These are phyloP conservation scores for Blastobotrys parvus DNA, from an alignment of 805 yeast genomes.

Conservation along the genomic window DNA sequence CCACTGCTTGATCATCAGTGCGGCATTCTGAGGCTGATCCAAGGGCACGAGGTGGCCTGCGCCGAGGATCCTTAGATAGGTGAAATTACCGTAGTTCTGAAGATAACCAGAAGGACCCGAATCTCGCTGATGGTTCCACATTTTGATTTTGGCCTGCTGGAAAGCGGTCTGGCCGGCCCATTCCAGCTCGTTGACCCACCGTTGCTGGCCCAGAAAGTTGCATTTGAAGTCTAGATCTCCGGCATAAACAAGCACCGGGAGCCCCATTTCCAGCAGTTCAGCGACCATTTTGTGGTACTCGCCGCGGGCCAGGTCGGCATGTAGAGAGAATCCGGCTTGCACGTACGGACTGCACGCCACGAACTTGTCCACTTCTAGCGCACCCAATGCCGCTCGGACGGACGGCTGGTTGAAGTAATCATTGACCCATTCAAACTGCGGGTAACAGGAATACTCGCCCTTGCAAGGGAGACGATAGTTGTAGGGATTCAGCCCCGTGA, in stretches of 20 bases:
- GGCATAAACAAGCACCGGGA: conserved; percentile 75
- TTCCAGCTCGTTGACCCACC: conserved; percentile 64
- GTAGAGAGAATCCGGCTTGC: conserved; percentile 36
- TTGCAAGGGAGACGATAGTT: conserved; percentile 68
- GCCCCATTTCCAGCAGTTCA: conserved; percentile 49
- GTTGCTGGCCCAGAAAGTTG: conserved; percentile 80
- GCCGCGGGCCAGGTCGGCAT: conserved; percentile 86
- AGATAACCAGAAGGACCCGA: conserved; percentile 50
- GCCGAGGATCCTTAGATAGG: conserved; percentile 71
- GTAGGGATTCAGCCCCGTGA: conserved; percentile 79
- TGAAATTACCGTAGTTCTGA: conserved; percentile 53
- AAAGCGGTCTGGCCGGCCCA: conserved; percentile 47
- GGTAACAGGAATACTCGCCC: conserved; percentile 52
- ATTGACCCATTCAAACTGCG: conserved; percentile 60
- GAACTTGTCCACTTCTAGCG: conserved; percentile 73
- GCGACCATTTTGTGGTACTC: conserved; percentile 69
- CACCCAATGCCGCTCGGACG: conserved; percentile 74
- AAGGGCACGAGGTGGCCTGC: conserved; percentile 95
- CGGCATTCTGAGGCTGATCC: conserved; percentile 64
- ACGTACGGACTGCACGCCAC: conserved; percentile 72
- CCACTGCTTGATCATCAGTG: conserved; percentile 81
- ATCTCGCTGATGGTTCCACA: conserved; percentile 32
- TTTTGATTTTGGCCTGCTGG: conserved; percentile 26
- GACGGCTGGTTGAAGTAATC: conserved; percentile 64
- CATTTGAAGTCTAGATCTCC: conserved; percentile 87